Base-by-base conservation (phyloP, 2,329 filamentous ascomycete species). In the Xenosphaeropsis pyriputrescens region DNA sequence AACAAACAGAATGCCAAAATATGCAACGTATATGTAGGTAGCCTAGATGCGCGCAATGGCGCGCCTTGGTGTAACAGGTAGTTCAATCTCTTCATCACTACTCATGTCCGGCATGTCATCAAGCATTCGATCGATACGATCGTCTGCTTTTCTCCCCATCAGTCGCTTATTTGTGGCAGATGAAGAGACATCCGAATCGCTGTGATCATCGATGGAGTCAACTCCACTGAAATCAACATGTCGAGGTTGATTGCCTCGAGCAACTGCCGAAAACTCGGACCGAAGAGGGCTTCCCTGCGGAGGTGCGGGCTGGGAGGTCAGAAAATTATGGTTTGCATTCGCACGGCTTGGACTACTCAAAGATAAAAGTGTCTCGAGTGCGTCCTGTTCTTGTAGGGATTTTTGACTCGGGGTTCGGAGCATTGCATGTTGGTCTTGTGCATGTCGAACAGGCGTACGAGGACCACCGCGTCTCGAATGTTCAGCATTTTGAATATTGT, bases 271-370 rank as follows among this genome's bases (percentile, higher is more conserved):
- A 35, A 56, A 53, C 22, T 54, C 53, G 7, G 51, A 39, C 17
- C 50, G 48, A 19, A 57, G 35, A 17, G 54, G 53, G 36, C 53
- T 57, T 18, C 34, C 39, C 16, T 36, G 46, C 30, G 60, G 57
- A 11, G 56, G 47, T 26, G 22, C 22, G 5, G 22, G 22, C 12
- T 26, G 22, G 22, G 22, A 26, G 12, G 22, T 26, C 3, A 70
- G 64, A 41, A 74, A 74, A 8, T 58, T 53, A 42, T 71, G 70
- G 44, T 72, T 72, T 42, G 73, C 75, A 32, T 70, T 65, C 33
- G 79, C 79, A 55, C 84, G 82, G 13, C 78, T 78, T 0, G 81
- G 81, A 44, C 79, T 84, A 50, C 82, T 85, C 75, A 91, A 81
- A 51, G 88, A 86, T 18, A 89, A 63, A 17, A 91, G 59, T 1